A percentile compares a stretch with the other conserved stretches of the same genome.
phyloP scores from a whole-genome alignment of 495 filamentous ascomycete genomes.

The Extremus antarcticus region DNA sequence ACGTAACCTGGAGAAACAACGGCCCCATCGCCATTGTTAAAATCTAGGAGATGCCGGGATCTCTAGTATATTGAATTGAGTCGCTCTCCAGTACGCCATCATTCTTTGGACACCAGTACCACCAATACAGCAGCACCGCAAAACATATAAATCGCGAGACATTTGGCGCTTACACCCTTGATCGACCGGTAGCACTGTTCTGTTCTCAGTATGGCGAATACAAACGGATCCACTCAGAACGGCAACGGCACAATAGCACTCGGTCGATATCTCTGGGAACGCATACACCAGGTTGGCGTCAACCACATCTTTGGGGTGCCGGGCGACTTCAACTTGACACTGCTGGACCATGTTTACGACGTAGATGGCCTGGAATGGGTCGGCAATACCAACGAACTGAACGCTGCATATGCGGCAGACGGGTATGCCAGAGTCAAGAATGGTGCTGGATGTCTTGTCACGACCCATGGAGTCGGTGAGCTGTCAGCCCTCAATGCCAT shows the following conservation, averaged over 20 bases:
- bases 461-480: slow-evolving; percentile 34
- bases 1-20: too few species aligned
- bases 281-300: slow-evolving; percentile 28
- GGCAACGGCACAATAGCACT: slow-evolving; percentile 23
- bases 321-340: slow-evolving; percentile 28
- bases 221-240: not conserved
- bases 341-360: slow-evolving; percentile 30
- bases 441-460: slow-evolving; percentile 27
- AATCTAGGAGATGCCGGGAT: too few species aligned
- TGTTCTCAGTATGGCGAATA: not conserved
- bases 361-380: slow-evolving; percentile 31
- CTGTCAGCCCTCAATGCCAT: slow-evolving; percentile 33
- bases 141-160: too few species aligned
- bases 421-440: slow-evolving; percentile 30
- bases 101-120: too few species aligned
- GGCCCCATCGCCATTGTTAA: too few species aligned
- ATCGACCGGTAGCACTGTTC: too few species aligned
- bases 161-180: too few species aligned
- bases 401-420: slow-evolving; percentile 30
- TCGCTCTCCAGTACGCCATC: too few species aligned
- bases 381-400: slow-evolving; percentile 33
- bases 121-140: too few species aligned
- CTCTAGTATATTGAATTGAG: too few species aligned
- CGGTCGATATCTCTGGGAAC: slow-evolving; percentile 28
- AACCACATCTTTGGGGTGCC: slow-evolving; percentile 26